A percentile compares a stretch with the other conserved stretches of the same genome.
phyloP scores from a whole-genome alignment of 2,329 filamentous ascomycete species.

The Fusarium liriodendri region DNA sequence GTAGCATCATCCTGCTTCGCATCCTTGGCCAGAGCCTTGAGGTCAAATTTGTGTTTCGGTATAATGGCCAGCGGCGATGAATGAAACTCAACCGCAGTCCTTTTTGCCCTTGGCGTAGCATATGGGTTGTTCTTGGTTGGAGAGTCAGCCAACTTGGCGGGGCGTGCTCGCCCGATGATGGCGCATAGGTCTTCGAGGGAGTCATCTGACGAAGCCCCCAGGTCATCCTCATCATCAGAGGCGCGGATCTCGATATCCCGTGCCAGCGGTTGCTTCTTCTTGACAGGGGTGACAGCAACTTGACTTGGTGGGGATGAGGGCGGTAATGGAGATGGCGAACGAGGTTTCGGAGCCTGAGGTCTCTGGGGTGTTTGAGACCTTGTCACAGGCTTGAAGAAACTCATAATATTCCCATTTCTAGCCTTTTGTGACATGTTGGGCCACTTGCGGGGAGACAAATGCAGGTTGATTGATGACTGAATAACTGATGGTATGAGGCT shows the following conservation, averaged over 20 bases:
- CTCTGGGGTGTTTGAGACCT: conserved; percentile 25
- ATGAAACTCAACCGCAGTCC: conserved; percentile 53
- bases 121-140: conserved; percentile 40
- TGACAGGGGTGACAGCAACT: conserved; percentile 41
- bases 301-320: conserved; percentile 42
- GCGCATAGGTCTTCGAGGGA: conserved; percentile 65
- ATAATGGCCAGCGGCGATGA: conserved; percentile 63
- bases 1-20: conserved; percentile 69
- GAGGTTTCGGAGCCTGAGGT: conserved; percentile 10
- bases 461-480: neutral
- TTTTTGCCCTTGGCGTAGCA: conserved; percentile 61
- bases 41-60: conserved; percentile 70
- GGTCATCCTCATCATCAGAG: conserved; percentile 77
- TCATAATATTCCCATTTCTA: conserved; percentile 50
- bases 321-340: conserved; percentile 31
- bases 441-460: neutral
- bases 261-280: conserved; percentile 44
- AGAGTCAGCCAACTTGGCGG: conserved; percentile 30
- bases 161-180: conserved; percentile 46
- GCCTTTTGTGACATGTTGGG: conserved; percentile 38
- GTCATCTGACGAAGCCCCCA: conserved; percentile 64
- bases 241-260: conserved; percentile 72
- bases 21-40: conserved; percentile 71
- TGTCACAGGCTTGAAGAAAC: conserved; percentile 52
- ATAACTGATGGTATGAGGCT: conserved; percentile 1